phyloP scores from a whole-genome alignment of 179 eudicot species.

The Nepenthes alata region DNA sequence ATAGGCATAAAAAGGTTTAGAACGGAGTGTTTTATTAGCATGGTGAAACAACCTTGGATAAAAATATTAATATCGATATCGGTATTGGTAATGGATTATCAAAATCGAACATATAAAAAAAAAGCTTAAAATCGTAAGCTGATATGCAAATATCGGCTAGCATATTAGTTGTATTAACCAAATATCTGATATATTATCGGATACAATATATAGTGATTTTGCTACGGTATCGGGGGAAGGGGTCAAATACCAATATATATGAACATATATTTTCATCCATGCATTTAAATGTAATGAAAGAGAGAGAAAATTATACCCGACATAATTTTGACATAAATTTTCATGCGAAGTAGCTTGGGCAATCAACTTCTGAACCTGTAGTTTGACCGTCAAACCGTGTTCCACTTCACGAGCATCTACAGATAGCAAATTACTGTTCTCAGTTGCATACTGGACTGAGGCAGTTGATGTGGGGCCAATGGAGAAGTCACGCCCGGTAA shows the following conservation, averaged over 20 bases:
- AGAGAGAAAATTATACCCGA: conserved; percentile 59
- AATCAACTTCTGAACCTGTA: conserved; percentile 93
- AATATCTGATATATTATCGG: too few species aligned
- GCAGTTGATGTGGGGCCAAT: conserved; percentile 33
- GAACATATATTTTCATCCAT: not conserved
- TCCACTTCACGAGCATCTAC: conserved; percentile 83
- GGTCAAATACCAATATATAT: not conserved
- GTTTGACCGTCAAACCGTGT: conserved; percentile 86
- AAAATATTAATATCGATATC: too few species aligned
- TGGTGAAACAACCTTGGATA: too few species aligned
- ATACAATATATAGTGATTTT: not conserved
- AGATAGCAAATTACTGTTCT: conserved; percentile 38
- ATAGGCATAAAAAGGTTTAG: too few species aligned
- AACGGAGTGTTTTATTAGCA: too few species aligned
- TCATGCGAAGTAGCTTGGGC: conserved; percentile 89
- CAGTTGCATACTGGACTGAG: conserved; percentile 46
- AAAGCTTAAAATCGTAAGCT: too few species aligned
- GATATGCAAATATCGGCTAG: too few species aligned
- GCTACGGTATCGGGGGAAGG: not conserved
- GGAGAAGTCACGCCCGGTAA: conserved; percentile 93
- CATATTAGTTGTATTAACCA: too few species aligned
- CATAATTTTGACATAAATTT: conserved; percentile 93
- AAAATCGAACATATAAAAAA: too few species aligned
- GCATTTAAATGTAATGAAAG: not conserved
- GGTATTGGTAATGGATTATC: too few species aligned